phyloP scores from a whole-genome alignment of 352 stramenopile genomes.

The Globisporangium recalcitrans region DNA sequence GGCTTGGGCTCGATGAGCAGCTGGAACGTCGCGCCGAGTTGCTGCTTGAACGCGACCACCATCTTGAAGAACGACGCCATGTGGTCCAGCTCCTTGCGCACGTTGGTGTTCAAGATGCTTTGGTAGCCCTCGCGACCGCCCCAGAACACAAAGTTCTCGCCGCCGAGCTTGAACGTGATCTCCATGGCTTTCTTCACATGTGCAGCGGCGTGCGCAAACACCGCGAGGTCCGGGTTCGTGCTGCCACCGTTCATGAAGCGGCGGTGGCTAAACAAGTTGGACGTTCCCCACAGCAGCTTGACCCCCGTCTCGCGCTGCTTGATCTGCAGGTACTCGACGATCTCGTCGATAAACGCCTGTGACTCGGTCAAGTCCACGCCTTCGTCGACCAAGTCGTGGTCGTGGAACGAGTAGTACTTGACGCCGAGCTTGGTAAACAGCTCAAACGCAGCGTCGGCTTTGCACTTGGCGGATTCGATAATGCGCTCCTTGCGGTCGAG shows the following conservation, averaged over 20 bases:
- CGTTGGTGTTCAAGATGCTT: constrained; percentile 73
- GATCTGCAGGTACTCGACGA: constrained; percentile 40
- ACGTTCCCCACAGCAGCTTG: constrained; percentile 77
- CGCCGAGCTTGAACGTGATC: constrained; percentile 76
- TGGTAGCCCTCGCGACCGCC: constrained; percentile 79
- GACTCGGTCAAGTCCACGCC: constrained; percentile 44
- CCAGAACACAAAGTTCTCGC: constrained; percentile 87
- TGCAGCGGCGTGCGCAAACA: constrained; percentile 67
- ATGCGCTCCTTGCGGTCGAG: constrained; percentile 40
- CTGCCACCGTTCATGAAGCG: constrained; percentile 83
- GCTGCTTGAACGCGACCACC: constrained; percentile 72
- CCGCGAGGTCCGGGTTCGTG: constrained; percentile 82
- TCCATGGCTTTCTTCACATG: constrained; percentile 87
- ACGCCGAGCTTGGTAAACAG: constrained; percentile 83
- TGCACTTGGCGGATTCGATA: constrained; percentile 66
- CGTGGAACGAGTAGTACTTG: constrained; percentile 85
- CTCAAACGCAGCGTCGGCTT: constrained; percentile 82
- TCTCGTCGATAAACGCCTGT: constrained; percentile 28
- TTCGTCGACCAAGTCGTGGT: constrained; percentile 73
- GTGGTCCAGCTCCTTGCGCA: constrained; percentile 76
- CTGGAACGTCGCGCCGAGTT: constrained; percentile 66
- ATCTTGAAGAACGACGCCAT: constrained; percentile 81
- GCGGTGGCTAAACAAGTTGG: constrained; percentile 73
- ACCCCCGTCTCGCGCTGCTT: constrained; percentile 73
- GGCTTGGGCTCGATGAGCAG: constrained; percentile 86